Evolutionary conservation across 2,329 filamentous ascomycete genomes (phyloP), one percentile per base, ranked within the genome.

Genomic region (Xylaria sp.): DNA sequence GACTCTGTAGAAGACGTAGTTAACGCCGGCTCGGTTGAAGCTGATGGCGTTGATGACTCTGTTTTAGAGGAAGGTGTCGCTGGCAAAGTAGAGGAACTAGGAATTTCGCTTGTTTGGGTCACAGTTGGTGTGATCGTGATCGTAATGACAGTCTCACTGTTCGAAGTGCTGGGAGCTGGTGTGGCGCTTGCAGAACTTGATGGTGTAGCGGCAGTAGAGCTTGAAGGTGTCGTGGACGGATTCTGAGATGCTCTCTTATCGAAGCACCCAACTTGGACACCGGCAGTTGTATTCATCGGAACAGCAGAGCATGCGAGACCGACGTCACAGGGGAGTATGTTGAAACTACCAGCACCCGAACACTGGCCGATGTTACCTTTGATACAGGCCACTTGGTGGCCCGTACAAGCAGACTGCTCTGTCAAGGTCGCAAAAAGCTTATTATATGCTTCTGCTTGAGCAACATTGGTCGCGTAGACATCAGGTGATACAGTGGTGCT

Each of bases 361-460:
- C 86, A 89, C 14, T 71, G 71, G n/a, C 77, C 84, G 4, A 83
- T 69, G 52, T 80, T 77, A 21, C 83, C 82, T 14, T 76, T 71
- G 46, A 88, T 80, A 57, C 86, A 88, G 4, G 85, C 84, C 2
- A 79, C 77, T 60, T 87, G 82, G 25, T 76, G 76, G 1, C 70
- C 56, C 0, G 68, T 70, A 69, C 86, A 88, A 53, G 81, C 76
- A 2, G 83, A 81, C 19, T 79, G 66, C 5, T 78, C 74, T 0
- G 78, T 81, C 35, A 84, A 73, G 1, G 67, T 71, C 25, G 77
- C 75, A 63, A 83, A 86, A 23, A 82, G 64, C 9, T 74, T 65
- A 71, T 88, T 88, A 68, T 83, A 79, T 2, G 72, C 60, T 42
- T 76, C 73, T 9, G 83, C 82, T 37, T 76, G 67, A 9, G 76